Evolutionary conservation across 139 green algal genomes (phyloP).

Genomic region (Chlamydomonas sp.): DNA sequence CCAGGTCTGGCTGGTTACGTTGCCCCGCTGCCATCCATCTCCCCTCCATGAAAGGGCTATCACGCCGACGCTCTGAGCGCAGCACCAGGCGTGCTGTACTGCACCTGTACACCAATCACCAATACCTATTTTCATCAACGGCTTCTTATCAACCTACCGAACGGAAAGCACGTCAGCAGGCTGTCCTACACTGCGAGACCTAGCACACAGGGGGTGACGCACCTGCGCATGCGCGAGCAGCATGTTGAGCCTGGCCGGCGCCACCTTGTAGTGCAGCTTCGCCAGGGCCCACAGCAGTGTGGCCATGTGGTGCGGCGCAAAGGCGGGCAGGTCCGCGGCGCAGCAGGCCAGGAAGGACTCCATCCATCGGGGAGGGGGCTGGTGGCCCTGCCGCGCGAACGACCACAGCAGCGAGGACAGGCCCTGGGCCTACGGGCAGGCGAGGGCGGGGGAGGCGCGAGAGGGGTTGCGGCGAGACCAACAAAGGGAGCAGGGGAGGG

Average conservation of each 20-base stretch:
- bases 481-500: not conserved
- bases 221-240: slow-evolving; percentile 26
- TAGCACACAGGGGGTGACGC: not conserved
- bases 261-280: slow-evolving; percentile 42
- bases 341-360: not conserved
- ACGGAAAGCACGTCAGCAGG: too few species aligned
- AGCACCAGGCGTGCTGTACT: too few species aligned
- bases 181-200: not conserved
- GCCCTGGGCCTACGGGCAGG: slow-evolving; percentile 26
- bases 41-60: too few species aligned
- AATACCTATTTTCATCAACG: too few species aligned
- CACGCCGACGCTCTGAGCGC: too few species aligned
- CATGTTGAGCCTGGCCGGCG: slow-evolving; percentile 3
- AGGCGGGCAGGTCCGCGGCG: not conserved
- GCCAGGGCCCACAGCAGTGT: slow-evolving; percentile 27
- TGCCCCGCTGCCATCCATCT: too few species aligned
- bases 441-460: not conserved
- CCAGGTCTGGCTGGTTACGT: too few species aligned
- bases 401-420: slow-evolving; percentile 45
- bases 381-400: slow-evolving; percentile 25
- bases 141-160: too few species aligned
- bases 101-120: too few species aligned
- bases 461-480: not conserved
- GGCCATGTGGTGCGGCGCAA: slow-evolving; percentile 20
- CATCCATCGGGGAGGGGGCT: slow-evolving; percentile 45